phyloP scores from a whole-genome alignment of 2,329 filamentous ascomycete species.

The Aspergillus glaucus region DNA sequence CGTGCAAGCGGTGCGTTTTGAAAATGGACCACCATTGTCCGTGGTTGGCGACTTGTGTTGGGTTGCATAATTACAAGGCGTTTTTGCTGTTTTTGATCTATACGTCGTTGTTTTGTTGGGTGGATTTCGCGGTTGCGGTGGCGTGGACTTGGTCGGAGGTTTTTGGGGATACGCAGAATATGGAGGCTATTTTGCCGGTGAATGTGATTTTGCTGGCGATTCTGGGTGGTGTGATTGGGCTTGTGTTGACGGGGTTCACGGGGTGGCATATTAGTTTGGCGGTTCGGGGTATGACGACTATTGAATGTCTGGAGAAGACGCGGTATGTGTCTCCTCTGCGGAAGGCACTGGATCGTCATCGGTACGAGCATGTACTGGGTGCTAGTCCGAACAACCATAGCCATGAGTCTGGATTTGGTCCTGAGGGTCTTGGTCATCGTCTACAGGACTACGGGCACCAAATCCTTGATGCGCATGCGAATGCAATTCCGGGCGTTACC shows the following conservation, averaged over 20 bases:
- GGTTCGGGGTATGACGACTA: constrained; percentile 76
- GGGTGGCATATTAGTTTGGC: constrained; percentile 85
- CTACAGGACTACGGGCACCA: constrained; percentile 63
- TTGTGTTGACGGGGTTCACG: constrained; percentile 85
- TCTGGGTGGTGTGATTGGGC: constrained; percentile 79
- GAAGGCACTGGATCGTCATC: constrained; percentile 61
- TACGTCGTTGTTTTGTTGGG: constrained; percentile 76
- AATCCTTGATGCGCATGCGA: constrained; percentile 73
- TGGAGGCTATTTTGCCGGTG: constrained; percentile 73
- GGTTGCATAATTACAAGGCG: constrained; percentile 88
- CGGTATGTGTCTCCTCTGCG: constrained; percentile 79
- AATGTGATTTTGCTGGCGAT: constrained; percentile 87
- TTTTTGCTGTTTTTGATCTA: constrained; percentile 92
- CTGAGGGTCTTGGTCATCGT: constrained; percentile 33
- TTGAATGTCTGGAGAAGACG: constrained; percentile 93
- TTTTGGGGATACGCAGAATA: constrained; percentile 60
- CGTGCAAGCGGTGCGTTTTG: constrained; percentile 85
- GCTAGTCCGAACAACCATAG: constrained; percentile 28
- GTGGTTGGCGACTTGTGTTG: constrained; percentile 94
- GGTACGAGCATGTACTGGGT: constrained; percentile 46
- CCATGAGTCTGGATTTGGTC: constrained; percentile 18
- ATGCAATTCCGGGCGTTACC: constrained; percentile 72
- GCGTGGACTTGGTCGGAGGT: constrained; percentile 84
- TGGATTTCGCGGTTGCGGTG: constrained; percentile 68
- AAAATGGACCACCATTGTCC: constrained; percentile 99